Conservation (phyloP, 108 stramenopile genomes). For the Parietichytrium sp. region DNA sequence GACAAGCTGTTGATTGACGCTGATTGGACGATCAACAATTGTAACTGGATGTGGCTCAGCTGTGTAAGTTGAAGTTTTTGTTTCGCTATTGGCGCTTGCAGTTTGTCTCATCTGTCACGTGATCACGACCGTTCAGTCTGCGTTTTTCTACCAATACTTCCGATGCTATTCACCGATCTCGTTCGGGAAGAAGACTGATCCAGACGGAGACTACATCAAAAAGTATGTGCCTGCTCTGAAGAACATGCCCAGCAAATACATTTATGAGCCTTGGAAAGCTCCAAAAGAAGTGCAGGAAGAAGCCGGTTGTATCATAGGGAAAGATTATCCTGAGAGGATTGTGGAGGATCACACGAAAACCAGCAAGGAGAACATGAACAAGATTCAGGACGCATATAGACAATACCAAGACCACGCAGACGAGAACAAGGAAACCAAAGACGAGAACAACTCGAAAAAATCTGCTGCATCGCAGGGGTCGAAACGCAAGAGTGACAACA, state of each 20-base stretch:
- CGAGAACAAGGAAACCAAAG: neutral
- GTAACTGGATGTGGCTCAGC: constrained; percentile 93
- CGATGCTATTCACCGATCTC: constrained; percentile 87
- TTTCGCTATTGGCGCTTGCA: neutral
- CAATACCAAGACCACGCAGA: constrained; percentile 58
- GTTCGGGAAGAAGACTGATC: constrained; percentile 88
- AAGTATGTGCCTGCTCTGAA: constrained; percentile 75
- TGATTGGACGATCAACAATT: constrained; percentile 87
- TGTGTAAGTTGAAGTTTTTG: no score
- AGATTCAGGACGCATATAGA: constrained; percentile 83
- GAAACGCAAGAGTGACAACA: no score
- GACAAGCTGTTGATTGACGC: constrained; percentile 83
- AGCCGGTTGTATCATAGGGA: constrained; percentile 72
- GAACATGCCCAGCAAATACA: constrained; percentile 81
- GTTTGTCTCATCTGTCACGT: neutral
- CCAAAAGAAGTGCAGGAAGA: constrained; percentile 67
- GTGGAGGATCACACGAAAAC: constrained; percentile 74
- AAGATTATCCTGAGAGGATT: constrained; percentile 82
- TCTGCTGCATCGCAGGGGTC: no score
- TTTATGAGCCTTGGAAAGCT: constrained; percentile 96
- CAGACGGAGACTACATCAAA: constrained; percentile 80
- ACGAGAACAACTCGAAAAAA: neutral
- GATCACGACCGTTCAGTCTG: no score
- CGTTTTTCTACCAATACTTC: constrained; percentile 88
- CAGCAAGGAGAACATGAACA: constrained; percentile 83